Conservation (phyloP, 2,329 filamentous ascomycete genomes). For the Fusarium sp. region DNA sequence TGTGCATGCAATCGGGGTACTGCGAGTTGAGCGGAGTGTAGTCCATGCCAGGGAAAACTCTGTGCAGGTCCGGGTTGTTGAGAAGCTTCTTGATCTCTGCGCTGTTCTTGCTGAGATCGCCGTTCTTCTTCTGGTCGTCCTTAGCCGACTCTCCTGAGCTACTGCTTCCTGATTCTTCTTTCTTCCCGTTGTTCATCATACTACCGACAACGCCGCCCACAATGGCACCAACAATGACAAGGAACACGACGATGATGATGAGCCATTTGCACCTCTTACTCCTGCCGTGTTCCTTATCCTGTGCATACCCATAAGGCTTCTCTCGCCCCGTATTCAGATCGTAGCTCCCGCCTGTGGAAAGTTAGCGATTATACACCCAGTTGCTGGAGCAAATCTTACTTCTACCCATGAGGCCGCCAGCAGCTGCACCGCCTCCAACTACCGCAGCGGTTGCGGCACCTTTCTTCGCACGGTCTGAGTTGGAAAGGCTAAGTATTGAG, state of each 20-base stretch:
- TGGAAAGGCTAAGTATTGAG: slow-evolving; percentile 71
- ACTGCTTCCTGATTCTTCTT: slow-evolving; percentile 23
- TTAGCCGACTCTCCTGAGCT: slow-evolving; percentile 64
- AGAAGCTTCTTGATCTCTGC: slow-evolving; percentile 83
- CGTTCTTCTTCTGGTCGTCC: slow-evolving; percentile 72
- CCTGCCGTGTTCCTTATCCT: slow-evolving; percentile 68
- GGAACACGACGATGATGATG: slow-evolving; percentile 72
- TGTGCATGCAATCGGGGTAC: slow-evolving; percentile 83
- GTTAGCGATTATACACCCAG: slow-evolving; percentile 20
- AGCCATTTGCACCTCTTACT: slow-evolving; percentile 78
- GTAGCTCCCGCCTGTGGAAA: slow-evolving; percentile 47
- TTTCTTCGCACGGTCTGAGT: slow-evolving; percentile 54
- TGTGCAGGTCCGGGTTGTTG: slow-evolving; percentile 85
- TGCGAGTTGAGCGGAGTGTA: slow-evolving; percentile 94
- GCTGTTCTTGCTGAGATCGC: slow-evolving; percentile 81
- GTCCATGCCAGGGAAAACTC: slow-evolving; percentile 94
- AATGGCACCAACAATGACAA: slow-evolving; percentile 78
- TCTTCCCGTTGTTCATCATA: slow-evolving; percentile 65
- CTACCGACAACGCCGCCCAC: slow-evolving; percentile 81
- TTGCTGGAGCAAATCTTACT: slow-evolving; percentile 30
- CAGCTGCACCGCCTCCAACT: slow-evolving; percentile 61
- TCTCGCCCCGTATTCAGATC: slow-evolving; percentile 60
- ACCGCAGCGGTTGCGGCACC: slow-evolving; percentile 58
- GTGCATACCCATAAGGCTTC: slow-evolving; percentile 73
- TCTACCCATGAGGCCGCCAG: slow-evolving; percentile 54